Percentiles rank a stretch among this genome's conserved stretches.
Conservation (phyloP, 1,284 basidiomycete genomes). For the Veloporphyrellus conicus region DNA sequence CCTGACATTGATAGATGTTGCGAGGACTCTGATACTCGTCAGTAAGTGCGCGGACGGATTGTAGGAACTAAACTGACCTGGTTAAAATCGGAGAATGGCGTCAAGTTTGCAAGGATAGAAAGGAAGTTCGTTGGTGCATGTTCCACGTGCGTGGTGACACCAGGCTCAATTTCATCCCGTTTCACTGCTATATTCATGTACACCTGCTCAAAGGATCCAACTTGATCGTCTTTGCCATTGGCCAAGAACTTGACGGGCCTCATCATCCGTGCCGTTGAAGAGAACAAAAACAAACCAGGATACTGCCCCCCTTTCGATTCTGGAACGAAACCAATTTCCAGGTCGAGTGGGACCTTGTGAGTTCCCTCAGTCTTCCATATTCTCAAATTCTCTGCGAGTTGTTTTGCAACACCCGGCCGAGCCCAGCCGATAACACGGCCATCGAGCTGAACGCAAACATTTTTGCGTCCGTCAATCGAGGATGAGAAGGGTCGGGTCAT, state of each 20-base stretch:
- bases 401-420: slow-evolving; percentile 66
- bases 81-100: slow-evolving; percentile 94
- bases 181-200: slow-evolving; percentile 98
- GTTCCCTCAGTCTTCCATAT: slow-evolving; percentile 93
- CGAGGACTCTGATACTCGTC: slow-evolving; percentile 58
- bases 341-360: slow-evolving; percentile 82
- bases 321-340: slow-evolving; percentile 94
- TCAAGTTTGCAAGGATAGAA: slow-evolving; percentile 79
- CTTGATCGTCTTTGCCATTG: slow-evolving; percentile 84
- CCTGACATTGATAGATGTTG: slow-evolving; percentile 87
- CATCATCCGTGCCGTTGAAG: slow-evolving; percentile 92
- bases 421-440: slow-evolving; percentile 97
- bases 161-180: slow-evolving; percentile 81
- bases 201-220: slow-evolving; percentile 98
- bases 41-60: slow-evolving; percentile 1
- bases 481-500: slow-evolving; percentile 89
- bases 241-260: slow-evolving; percentile 89
- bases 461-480: slow-evolving; percentile 75
- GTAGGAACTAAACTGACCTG: slow-evolving; percentile 51
- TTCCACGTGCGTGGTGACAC: slow-evolving; percentile 87
- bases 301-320: slow-evolving; percentile 92
- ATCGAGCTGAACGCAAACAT: slow-evolving; percentile 90
- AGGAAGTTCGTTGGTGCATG: slow-evolving; percentile 94
- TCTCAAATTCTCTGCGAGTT: slow-evolving; percentile 81
- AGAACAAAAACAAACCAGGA: slow-evolving; percentile 93